Base-by-base conservation (phyloP, 371 early-diverging fungal species). In the Syncephalis plumigaleata region DNA sequence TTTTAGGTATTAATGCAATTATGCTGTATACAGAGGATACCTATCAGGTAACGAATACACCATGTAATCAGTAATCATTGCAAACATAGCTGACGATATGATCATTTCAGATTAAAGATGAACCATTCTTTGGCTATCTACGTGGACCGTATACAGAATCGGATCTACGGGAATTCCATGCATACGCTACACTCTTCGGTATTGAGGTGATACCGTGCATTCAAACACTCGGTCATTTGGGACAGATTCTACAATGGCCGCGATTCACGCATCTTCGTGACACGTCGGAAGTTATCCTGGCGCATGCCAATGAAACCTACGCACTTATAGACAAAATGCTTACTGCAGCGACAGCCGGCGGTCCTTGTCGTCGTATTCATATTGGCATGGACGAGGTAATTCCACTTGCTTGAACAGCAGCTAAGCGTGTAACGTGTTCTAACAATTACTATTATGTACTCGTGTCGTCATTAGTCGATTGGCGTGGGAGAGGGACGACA, bases 21-120 rank as follows among this genome's bases (percentile, higher is more conserved):
- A 84, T 85, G 60, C 61, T 90, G 38, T 90, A 90, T 57, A 88
- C 89, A 0, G 90, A 90, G 50, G 90, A 88, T 52, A 89, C 90
- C 0, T 89, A 70, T 56, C 66, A 72, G 58, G 74, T 78, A 43
- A 24, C 3, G 11, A 17, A 17, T 18, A 26, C 2, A 44, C 15
- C 1, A 20, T 13, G 37, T 15, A 20, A 11, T 46, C 17, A 9
- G n/a, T 25, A 38, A 38, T 36, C 13, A 22, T 20, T 36, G 23
- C 27, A 15, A 8, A 13, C 4, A 16, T 20, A 15, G 16, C 44
- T 4, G 16, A 16, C 39, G 16, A 23, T 22, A 8, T 11, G 9
- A 15, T 15, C 3, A 45, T 21, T 2, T 21, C 39, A 72, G 56
- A 65, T 77, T 37, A 71, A 71, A 20, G 79, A 72, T 21, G 87